A percentile compares a stretch with the other conserved stretches of the same genome.
These are phyloP conservation scores for Mangifera indica DNA, from an alignment of 345 rosid species.

Conservation along the genomic window DNA sequence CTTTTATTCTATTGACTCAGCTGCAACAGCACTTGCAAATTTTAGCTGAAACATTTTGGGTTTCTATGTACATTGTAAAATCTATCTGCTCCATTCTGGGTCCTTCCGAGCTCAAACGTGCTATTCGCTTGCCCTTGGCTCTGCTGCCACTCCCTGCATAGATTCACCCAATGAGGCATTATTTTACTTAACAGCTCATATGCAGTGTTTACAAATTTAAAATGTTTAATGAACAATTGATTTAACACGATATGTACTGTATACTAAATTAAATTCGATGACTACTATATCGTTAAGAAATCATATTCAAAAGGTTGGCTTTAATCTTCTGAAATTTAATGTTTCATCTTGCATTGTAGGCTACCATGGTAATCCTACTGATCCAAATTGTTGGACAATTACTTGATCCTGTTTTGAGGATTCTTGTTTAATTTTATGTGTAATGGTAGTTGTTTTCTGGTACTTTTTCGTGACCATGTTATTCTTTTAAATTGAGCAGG, in stretches of 20 bases:
- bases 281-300: not conserved
- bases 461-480: not conserved
- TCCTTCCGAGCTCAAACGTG: not conserved
- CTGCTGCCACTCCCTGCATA: not conserved
- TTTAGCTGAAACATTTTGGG: not conserved
- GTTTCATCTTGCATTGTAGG: not conserved
- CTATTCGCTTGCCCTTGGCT: not conserved
- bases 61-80: not conserved
- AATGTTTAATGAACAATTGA: not conserved
- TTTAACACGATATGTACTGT: no score
- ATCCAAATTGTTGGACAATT: not conserved
- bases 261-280: not conserved
- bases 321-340: not conserved
- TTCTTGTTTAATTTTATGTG: not conserved
- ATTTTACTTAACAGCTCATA: not conserved
- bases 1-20: not conserved
- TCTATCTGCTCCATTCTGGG: not conserved
- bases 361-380: no score
- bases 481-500: conserved; percentile 37
- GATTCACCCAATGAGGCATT: not conserved
- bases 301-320: not conserved
- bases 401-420: not conserved
- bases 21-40: not conserved
- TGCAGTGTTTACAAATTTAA: not conserved
- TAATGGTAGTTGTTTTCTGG: not conserved